Evolutionary conservation across 2,329 filamentous ascomycete genomes (phyloP).

Genomic region (Aspergillus flavus): DNA sequence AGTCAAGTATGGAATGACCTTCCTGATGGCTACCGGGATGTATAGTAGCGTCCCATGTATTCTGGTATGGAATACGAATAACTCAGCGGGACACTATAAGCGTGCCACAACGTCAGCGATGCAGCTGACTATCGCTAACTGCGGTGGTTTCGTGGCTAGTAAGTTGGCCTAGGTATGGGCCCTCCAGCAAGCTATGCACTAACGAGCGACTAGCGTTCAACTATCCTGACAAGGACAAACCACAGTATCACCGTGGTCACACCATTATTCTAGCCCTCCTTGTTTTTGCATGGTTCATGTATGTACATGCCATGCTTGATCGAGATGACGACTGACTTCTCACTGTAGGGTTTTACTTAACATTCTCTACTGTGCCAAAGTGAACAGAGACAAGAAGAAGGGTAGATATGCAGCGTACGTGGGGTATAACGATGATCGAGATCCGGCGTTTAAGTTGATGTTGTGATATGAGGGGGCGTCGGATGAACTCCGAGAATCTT

Average conservation of each 20-base stretch:
- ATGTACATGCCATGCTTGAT: conserved; percentile 38
- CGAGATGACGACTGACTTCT: not conserved
- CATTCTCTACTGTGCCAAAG: conserved; percentile 64
- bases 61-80: conserved; percentile 68
- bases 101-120: conserved; percentile 67
- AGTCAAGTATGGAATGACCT: conserved; percentile 67
- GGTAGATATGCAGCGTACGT: conserved; percentile 62
- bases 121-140: conserved; percentile 68
- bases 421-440: conserved; percentile 64
- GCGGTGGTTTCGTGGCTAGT: conserved; percentile 67
- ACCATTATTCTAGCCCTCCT: conserved; percentile 63
- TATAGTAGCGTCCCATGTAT: conserved; percentile 66
- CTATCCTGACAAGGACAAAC: conserved; percentile 60
- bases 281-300: conserved; percentile 66
- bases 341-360: conserved; percentile 58
- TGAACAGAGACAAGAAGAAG: conserved; percentile 63
- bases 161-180: conserved; percentile 20
- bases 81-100: conserved; percentile 71
- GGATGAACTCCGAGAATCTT: not conserved
- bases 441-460: conserved; percentile 64
- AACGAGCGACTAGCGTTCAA: conserved; percentile 53
- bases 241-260: conserved; percentile 63
- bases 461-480: conserved; percentile 42
- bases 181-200: conserved; percentile 10
- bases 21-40: conserved; percentile 67